Percentiles rank a stretch among this genome's conserved stretches.
phyloP scores from a whole-genome alignment of 768 basidiomycete genomes.

The Exsudoporus frostii region DNA sequence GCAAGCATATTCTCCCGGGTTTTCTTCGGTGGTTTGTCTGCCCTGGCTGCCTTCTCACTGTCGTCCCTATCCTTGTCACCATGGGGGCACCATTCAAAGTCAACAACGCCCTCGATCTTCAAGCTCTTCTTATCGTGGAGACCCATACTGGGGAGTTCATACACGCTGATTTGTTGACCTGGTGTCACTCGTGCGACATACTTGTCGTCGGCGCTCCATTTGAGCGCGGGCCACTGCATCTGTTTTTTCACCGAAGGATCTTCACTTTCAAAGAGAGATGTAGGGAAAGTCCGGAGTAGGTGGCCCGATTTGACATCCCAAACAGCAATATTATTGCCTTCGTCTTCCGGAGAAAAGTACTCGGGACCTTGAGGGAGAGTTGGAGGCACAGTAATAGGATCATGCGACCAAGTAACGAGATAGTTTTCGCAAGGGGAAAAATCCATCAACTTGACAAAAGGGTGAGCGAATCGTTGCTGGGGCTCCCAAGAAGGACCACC shows the following conservation, averaged over 20 bases:
- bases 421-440: conserved; percentile 98
- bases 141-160: conserved; percentile 92
- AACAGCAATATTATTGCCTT: conserved; percentile 95
- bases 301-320: conserved; percentile 96
- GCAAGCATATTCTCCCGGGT: conserved; percentile 87
- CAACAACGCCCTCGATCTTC: conserved; percentile 95
- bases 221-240: conserved; percentile 92
- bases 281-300: conserved; percentile 87
- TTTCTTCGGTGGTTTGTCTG: conserved; percentile 56
- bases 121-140: conserved; percentile 94
- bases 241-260: conserved; percentile 64
- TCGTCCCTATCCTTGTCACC: conserved; percentile 87
- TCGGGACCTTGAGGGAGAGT: conserved; percentile 77
- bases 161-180: conserved; percentile 92
- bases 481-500: conserved; percentile 89
- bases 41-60: conserved; percentile 39
- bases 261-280: conserved; percentile 58
- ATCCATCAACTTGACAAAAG: conserved; percentile 91
- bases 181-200: conserved; percentile 87
- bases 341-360: conserved; percentile 89
- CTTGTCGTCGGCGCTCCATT: conserved; percentile 97
- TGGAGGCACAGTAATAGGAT: conserved; percentile 84
- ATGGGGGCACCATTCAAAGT: conserved; percentile 98
- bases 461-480: conserved; percentile 91
- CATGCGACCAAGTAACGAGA: conserved; percentile 95